Base-by-base conservation (phyloP, 2,329 filamentous ascomycete species). In the Pyricularia sp. region DNA sequence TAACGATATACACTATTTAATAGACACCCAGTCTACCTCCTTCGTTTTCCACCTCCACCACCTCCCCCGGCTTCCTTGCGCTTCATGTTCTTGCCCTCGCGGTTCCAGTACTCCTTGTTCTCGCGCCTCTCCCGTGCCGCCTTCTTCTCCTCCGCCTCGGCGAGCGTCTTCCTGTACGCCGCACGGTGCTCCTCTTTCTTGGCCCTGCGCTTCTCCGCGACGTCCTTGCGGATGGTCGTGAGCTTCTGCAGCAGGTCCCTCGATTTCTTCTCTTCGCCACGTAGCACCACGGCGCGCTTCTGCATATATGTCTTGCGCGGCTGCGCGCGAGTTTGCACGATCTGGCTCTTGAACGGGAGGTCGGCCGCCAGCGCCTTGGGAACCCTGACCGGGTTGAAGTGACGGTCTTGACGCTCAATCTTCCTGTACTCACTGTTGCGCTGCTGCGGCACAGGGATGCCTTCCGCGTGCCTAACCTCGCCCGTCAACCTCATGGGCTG, bases 401-500 rank as follows among this genome's bases (percentile, higher is more conserved):
- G 87, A 35, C 90, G 85, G 8, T 82, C 82, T 66, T 81, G 78
- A 40, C 87, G 85, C 77, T 87, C 85, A 53, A 89, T 79, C 65
- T 80, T 76, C 68, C 88, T 88, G 82, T 99, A 99, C 66, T 89
- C 85, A 68, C 88, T 93, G 79, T 99, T 93, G 75, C 88, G 89
- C 70, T 88, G 83, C 72, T 88, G 82, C 0, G 94, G 94, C 0
- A 92, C 93, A 7, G 88, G 78, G 60, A 97, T 79, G 67, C 82
- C 83, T 75, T 91, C 78, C 64, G 87, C 90, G 60, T 87, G 87
- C 57, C 94, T 91, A 69, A 99, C 89, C 78, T 96, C 86, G 66
- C 94, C 94, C 0, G 94, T 97, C 53, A 97, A 81, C 28, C 94
- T 89, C 94, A 99, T 99, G 65, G 88, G 87, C 72, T 89, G 85